Evolutionary conservation across 805 yeast genomes (phyloP), one percentile per base, ranked within the genome.

Genomic region (Yamadazyma endophytica): DNA sequence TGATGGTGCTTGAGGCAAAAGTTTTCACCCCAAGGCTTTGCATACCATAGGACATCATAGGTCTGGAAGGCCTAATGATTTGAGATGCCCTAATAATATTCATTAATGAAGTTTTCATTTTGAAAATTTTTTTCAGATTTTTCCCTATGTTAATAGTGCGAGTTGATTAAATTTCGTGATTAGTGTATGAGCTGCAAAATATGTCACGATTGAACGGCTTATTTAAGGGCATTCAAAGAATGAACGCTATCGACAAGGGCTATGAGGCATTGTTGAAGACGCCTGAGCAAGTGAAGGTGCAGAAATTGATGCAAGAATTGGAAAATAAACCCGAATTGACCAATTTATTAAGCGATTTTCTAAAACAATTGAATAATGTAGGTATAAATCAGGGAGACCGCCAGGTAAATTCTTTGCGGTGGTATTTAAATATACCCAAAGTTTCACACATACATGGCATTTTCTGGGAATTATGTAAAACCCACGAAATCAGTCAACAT

Each of bases 381-480:
- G 45, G 45, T 2, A 35, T 41, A 8, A 33, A 41, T 24, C 44
- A 40, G 26, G n/a, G n/a, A n/a, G 14, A 31, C 4, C 9, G n/a
- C 11, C 18, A 26, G 17, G n/a, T 13, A 3, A 16, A 7, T 3
- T 25, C 29, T 24, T 25, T 19, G 9, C 19, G 19, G 9, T 38
- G 31, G 18, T 42, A 33, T 29, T 12, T 27, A 2, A 24, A 35
- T 6, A 11, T 31, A 13, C 23, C 23, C 12, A 42, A 46, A 28
- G 42, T 52, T 30, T 49, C 42, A 26, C 61, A 61, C 19, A 36
- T 65, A 11, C 65, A 65, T 36, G 32, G 45, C 8, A 42, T 56
- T 13, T 65, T 65, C 33, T 65, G 70, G 69, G 63, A 56, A 5
- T 44, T 50, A 30, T 60, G 68, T 34, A 51, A 42, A 14, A 28